Percentiles rank a stretch among this genome's conserved stretches.
Conservation (phyloP, 1,139 yeast species). For the Kodamaea plutei region DNA sequence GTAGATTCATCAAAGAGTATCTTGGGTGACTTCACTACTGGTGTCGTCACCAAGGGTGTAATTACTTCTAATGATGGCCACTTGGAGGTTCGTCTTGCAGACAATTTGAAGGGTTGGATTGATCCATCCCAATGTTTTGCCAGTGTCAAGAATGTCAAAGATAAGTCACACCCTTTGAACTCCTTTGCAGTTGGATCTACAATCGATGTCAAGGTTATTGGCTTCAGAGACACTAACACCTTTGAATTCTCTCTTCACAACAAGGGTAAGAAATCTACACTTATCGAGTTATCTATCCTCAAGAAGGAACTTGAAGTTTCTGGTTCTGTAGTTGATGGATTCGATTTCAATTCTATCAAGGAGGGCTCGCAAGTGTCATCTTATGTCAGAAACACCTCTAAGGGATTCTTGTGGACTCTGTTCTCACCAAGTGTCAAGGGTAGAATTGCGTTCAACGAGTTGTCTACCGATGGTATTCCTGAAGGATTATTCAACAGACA, state of each 20-base stretch:
- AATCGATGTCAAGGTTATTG: conserved; percentile 65
- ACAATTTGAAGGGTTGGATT: conserved; percentile 74
- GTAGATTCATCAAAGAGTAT: conserved; percentile 49
- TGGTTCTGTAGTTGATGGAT: conserved; percentile 21
- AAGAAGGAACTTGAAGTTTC: conserved; percentile 23
- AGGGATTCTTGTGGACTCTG: conserved; percentile 63
- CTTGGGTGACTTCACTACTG: conserved; percentile 54
- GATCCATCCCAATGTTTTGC: conserved; percentile 67
- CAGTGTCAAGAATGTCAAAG: conserved; percentile 49
- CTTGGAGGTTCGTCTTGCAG: conserved; percentile 72
- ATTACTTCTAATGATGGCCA: conserved; percentile 70
- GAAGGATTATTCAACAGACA: conserved; percentile 50
- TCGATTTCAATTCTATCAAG: conserved; percentile 36
- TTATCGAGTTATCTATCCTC: conserved; percentile 64
- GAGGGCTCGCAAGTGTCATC: conserved; percentile 44
- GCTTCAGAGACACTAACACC: conserved; percentile 70
- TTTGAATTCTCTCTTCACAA: conserved; percentile 67
- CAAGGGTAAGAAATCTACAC: conserved; percentile 46
- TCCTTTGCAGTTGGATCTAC: conserved; percentile 56
- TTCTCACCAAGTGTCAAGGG: conserved; percentile 69
- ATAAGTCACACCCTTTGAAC: conserved; percentile 56
- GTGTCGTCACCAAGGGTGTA: conserved; percentile 56
- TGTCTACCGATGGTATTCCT: conserved; percentile 51
- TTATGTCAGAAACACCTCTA: conserved; percentile 51
- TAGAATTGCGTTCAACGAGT: conserved; percentile 61